Percentiles rank a stretch among this genome's conserved stretches.
Conservation (phyloP, 345 rosid genomes). For the Linum usitatissimum region DNA sequence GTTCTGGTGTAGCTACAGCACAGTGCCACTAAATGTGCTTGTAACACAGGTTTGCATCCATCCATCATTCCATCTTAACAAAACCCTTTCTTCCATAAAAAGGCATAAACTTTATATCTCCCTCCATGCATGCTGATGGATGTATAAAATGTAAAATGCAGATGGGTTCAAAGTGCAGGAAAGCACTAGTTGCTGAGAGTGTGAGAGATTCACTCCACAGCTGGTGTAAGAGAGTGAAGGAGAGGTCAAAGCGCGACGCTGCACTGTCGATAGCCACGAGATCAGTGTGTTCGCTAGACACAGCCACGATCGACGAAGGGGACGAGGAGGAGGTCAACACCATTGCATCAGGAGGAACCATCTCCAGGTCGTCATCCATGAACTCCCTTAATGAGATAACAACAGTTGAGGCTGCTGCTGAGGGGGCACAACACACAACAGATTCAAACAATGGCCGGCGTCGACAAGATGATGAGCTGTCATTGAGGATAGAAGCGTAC, state of each 20-base stretch:
- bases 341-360: slow-evolving; percentile 58
- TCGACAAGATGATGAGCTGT: slow-evolving; percentile 25
- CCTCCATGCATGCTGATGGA: background rate
- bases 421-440: slow-evolving; percentile 19
- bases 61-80: background rate
- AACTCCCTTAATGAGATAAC: slow-evolving; percentile 56
- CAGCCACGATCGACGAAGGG: slow-evolving; percentile 55
- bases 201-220: slow-evolving; percentile 91
- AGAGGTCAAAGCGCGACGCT: slow-evolving; percentile 47
- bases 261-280: slow-evolving; percentile 42
- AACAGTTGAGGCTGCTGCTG: slow-evolving; percentile 40
- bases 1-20: slow-evolving; percentile 93
- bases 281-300: slow-evolving; percentile 72
- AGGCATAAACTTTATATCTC: background rate
- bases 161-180: slow-evolving; percentile 85
- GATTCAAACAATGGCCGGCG: slow-evolving; percentile 9
- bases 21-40: slow-evolving; percentile 75
- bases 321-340: slow-evolving; percentile 45
- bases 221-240: slow-evolving; percentile 84
- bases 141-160: slow-evolving; percentile 3
- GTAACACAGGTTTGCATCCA: slow-evolving; percentile 60
- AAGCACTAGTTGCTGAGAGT: slow-evolving; percentile 70
- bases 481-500: slow-evolving; percentile 48
- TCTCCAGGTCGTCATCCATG: slow-evolving; percentile 61
- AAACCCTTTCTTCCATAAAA: background rate